Evolutionary conservation across 768 basidiomycete species (phyloP).

Genomic region (Mycena galopus): DNA sequence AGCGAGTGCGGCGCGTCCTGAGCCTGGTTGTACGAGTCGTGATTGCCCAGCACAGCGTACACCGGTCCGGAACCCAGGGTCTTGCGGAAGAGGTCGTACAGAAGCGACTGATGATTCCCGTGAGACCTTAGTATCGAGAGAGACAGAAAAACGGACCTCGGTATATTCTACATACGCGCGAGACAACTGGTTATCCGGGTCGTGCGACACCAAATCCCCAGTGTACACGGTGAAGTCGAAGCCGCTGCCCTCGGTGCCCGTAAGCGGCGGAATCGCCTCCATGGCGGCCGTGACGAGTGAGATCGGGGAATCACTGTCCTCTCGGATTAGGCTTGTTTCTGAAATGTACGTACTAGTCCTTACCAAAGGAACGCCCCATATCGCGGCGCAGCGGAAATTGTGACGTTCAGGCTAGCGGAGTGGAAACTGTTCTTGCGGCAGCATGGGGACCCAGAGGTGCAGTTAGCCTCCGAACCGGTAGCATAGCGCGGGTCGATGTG

Average conservation of each 20-base stretch:
- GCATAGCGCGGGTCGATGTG: slow-evolving; percentile 83
- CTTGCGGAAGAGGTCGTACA: slow-evolving; percentile 76
- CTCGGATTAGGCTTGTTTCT: background rate
- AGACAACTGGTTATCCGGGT: slow-evolving; percentile 68
- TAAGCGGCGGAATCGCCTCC: slow-evolving; percentile 74
- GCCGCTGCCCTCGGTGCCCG: slow-evolving; percentile 70
- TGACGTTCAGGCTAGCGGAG: slow-evolving; percentile 59
- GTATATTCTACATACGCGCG: slow-evolving; percentile 65
- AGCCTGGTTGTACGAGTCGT: slow-evolving; percentile 78
- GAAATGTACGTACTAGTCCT: background rate
- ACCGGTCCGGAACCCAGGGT: slow-evolving; percentile 64
- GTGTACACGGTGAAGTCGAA: slow-evolving; percentile 79
- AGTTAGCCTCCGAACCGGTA: slow-evolving; percentile 80
- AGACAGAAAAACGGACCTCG: slow-evolving; percentile 57
- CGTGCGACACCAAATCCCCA: slow-evolving; percentile 82
- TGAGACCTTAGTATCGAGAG: background rate
- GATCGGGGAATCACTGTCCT: slow-evolving; percentile 73
- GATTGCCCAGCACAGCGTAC: slow-evolving; percentile 82
- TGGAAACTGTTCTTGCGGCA: slow-evolving; percentile 72
- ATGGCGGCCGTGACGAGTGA: slow-evolving; percentile 71
- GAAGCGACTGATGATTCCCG: slow-evolving; percentile 55
- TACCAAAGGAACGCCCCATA: slow-evolving; percentile 78
- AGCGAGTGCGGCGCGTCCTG: slow-evolving; percentile 74
- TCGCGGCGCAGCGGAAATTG: slow-evolving; percentile 72
- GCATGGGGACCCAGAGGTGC: slow-evolving; percentile 70